Base-by-base conservation (phyloP, 2,329 filamentous ascomycete species). In the Fusarium brevicatenulatum region DNA sequence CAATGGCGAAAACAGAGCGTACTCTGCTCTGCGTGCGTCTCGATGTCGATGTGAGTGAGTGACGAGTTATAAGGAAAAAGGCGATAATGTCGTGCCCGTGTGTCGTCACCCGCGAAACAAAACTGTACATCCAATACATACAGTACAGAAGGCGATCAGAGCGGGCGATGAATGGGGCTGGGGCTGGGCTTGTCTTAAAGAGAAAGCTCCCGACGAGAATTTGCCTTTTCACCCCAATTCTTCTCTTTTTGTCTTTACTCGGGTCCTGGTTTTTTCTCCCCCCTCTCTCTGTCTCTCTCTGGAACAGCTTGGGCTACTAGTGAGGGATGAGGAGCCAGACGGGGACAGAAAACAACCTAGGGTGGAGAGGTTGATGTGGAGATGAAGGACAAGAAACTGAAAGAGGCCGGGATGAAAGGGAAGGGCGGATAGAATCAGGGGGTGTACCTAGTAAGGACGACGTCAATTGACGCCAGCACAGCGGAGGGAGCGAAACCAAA, bases 361-460 rank as follows among this genome's bases (percentile, higher is more conserved):
- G 60, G 70, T 73, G 70, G 70, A 66, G 68, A 66, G 53, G 68
- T 70, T 53, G 62, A 70, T 73, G 70, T 72, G 70, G 70, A 72
- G 70, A 72, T 71, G 61, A 46, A 60, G 56, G 57, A 70, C 60
- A 47, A 55, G 65, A 68, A 68, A 67, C 40, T 47, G 47, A 64
- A 65, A 66, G 50, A 53, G 60, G 47, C 64, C 37, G 42, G 66
- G 66, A 70, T 70, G 39, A 54, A 66, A 59, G 59, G 39, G 18
- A 69, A 72, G 30, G 44, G 46, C 46, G 28, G 53, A 54, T 42
- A 50, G 15, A 28, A 19, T 16, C 16, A 9, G 21, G 70, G 70
- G 19, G 70, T 73, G 62, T 16, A 34, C 25, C 23, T 73, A 73
- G 53, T 25, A 58, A 50, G 39, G 30, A 61, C 70, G 66, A 73